Evolutionary conservation across 306 rosid genomes (phyloP).

Genomic region (Medicago arabica): DNA sequence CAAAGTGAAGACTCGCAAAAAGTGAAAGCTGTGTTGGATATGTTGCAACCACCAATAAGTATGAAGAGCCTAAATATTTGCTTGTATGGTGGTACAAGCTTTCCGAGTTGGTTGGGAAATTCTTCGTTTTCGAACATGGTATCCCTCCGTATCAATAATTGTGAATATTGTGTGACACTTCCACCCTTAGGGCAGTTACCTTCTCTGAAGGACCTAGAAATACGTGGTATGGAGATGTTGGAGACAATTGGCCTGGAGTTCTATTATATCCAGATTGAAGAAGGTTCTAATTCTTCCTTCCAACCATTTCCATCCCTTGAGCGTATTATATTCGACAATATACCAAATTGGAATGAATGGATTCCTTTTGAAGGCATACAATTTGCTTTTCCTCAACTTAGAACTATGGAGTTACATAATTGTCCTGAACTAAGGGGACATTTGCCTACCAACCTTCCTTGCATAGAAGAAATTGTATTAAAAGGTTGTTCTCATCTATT

Average conservation of each 20-base stretch:
- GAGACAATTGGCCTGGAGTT: slow-evolving; percentile 6
- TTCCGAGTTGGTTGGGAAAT: slow-evolving; percentile 1
- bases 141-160: neutral
- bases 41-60: neutral
- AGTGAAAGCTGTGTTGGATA: neutral
- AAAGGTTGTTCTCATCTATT: neutral
- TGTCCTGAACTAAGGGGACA: slow-evolving; percentile 21
- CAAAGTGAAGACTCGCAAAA: neutral
- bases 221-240: neutral
- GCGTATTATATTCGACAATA: neutral
- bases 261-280: neutral
- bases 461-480: neutral
- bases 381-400: slow-evolving; percentile 5
- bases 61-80: neutral
- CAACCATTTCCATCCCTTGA: slow-evolving; percentile 1
- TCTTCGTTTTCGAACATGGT: neutral
- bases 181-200: neutral
- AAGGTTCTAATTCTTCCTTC: neutral
- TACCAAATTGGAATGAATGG: slow-evolving; percentile 27
- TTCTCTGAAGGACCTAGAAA: neutral
- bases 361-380: neutral
- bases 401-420: neutral
- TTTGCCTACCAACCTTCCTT: neutral
- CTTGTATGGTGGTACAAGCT: neutral
- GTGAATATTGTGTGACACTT: slow-evolving; percentile 3